Percentiles rank a stretch among this genome's conserved stretches.
These are phyloP conservation scores for Cicer cuneatum DNA, from an alignment of 306 rosid species.

Conservation along the genomic window DNA sequence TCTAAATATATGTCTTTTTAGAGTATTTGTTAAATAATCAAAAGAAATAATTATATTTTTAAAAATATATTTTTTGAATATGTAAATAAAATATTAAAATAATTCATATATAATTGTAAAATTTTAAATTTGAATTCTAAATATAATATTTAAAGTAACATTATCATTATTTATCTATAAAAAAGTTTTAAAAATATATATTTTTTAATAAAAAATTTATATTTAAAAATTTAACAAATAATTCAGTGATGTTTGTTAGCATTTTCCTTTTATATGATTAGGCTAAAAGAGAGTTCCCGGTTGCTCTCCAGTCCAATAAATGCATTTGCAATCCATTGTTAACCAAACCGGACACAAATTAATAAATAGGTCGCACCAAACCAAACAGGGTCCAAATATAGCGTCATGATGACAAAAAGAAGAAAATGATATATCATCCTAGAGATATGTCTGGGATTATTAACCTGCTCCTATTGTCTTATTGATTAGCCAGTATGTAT, in stretches of 20 bases:
- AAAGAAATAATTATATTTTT: no score
- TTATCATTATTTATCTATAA: no score
- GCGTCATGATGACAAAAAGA: conserved; percentile 34
- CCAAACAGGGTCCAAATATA: conserved; percentile 36
- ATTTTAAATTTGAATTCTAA: no score
- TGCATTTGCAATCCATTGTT: conserved; percentile 9
- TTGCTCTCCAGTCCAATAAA: neutral
- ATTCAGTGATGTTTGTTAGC: neutral
- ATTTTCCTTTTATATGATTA: conserved; percentile 33
- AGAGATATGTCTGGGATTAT: conserved; percentile 53
- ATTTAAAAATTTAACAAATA: no score
- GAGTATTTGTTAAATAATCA: no score
- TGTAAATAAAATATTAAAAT: no score
- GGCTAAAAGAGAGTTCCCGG: neutral
- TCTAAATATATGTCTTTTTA: no score
- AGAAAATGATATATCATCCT: conserved; percentile 45
- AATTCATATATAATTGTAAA: no score
- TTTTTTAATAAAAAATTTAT: no score
- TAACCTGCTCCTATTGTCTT: conserved; percentile 52
- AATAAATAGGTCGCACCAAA: conserved; percentile 45
- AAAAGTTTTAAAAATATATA: no score
- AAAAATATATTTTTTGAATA: no score
- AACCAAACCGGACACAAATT: conserved; percentile 17
- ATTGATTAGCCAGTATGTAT: conserved; percentile 51
- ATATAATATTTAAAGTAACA: no score